These are phyloP conservation scores for Pythium angustatum DNA, from an alignment of 352 stramenopile genomes.

Conservation along the genomic window DNA sequence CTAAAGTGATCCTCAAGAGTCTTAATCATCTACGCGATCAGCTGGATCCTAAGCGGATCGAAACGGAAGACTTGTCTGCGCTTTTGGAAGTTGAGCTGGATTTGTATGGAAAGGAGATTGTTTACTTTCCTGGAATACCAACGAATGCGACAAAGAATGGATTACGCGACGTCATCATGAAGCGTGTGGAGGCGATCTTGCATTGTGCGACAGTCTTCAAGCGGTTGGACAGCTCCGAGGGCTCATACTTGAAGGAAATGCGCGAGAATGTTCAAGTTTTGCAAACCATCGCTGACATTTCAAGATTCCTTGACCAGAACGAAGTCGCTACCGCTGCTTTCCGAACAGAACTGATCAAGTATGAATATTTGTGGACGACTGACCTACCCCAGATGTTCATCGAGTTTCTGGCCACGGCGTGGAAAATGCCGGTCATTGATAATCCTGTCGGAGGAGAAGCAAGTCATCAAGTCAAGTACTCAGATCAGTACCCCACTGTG, in stretches of 20 bases:
- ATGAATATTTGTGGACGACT: slow-evolving; percentile 92
- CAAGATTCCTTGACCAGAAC: slow-evolving; percentile 78
- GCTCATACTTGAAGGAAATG: slow-evolving; percentile 90
- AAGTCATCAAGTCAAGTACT: slow-evolving; percentile 27
- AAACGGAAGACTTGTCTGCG: slow-evolving; percentile 80
- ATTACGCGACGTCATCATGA: slow-evolving; percentile 65
- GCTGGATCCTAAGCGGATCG: slow-evolving; percentile 80
- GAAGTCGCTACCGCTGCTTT: slow-evolving; percentile 64
- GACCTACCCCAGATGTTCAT: slow-evolving; percentile 89
- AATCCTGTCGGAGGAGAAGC: background rate
- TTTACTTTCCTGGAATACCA: slow-evolving; percentile 74
- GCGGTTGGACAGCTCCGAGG: slow-evolving; percentile 84
- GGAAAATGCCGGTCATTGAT: slow-evolving; percentile 31
- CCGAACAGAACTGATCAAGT: slow-evolving; percentile 80
- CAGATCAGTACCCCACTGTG: slow-evolving; percentile 22
- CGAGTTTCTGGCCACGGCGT: slow-evolving; percentile 75
- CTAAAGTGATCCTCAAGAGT: slow-evolving; percentile 70
- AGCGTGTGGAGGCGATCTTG: slow-evolving; percentile 69
- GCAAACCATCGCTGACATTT: slow-evolving; percentile 77
- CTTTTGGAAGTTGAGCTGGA: slow-evolving; percentile 92
- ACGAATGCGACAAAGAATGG: slow-evolving; percentile 36
- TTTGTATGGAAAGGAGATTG: slow-evolving; percentile 82
- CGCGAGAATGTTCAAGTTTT: slow-evolving; percentile 80
- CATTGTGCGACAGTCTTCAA: slow-evolving; percentile 72
- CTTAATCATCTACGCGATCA: slow-evolving; percentile 75